Base-by-base conservation (phyloP, 371 early-diverging fungal genomes). In the Funneliformis caledonium region DNA sequence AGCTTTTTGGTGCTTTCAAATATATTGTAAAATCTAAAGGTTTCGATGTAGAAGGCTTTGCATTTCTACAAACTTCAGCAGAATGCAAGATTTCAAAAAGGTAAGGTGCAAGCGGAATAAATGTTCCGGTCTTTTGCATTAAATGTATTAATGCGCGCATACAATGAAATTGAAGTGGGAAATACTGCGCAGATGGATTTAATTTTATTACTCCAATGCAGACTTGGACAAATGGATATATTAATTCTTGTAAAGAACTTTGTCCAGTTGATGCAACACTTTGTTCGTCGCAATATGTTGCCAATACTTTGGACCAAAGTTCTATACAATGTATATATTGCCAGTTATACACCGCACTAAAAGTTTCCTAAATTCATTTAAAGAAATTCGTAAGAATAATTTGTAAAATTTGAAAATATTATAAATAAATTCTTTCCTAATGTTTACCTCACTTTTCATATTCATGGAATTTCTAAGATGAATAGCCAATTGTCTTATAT, bases 181-280 rank as follows among this genome's bases (percentile, higher is more conserved):
- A 95, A 88, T 93, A 96, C 81, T 94, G 93, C 52, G 95, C 87
- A 5, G 94, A 94, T 31, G 97, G 96, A 75, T 95, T 93, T 80
- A 98, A 86, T 33, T 96, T 85, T 81, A 94, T 88, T 16, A 91
- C 92, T 78, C 98, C 98, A 59, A 94, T 84, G 33, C 94, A 91
- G 42, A 97, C 93, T 85, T 98, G 98, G 4, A 93, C 92, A 52
- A 98, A 86, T 43, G 97, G 98, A 82, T 96, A 98, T 56, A 98
- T 91, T 65, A 97, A 88, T 16, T 96, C 88, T 73, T 91, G 90
- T 65, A 97, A 85, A 14, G 91, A 86, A 14, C 89, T 89, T 64
- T 88, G 86, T 52, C 91, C 90, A 62, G 82, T 82, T 14, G 69
- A 65, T 6, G 83, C 79, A 56, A 80, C 37, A 22, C 72, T n/a